A percentile compares a stretch with the other conserved stretches of the same genome.
Evolutionary conservation across 2,329 filamentous ascomycete genomes (phyloP).

Genomic region (Monascus ruber): DNA sequence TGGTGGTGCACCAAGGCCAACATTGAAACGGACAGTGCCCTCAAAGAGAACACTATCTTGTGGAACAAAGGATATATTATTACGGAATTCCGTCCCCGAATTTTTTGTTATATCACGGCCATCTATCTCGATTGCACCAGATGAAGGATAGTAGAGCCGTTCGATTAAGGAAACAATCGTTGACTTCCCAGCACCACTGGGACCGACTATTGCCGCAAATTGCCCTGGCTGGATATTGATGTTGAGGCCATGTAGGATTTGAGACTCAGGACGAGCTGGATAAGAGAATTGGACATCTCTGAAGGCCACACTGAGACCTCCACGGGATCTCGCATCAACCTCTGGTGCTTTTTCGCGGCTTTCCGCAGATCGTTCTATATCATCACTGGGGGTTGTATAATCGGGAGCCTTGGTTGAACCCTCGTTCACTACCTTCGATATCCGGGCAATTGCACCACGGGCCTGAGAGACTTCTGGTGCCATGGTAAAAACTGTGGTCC

Average conservation of each 20-base stretch:
- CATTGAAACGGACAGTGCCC: conserved; percentile 38
- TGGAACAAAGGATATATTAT: conserved; percentile 36
- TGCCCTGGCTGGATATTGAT: conserved; percentile 48
- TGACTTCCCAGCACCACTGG: conserved; percentile 56
- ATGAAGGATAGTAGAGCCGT: conserved; percentile 42
- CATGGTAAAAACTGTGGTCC: conserved; percentile 63
- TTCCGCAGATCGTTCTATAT: background rate
- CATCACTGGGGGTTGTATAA: background rate
- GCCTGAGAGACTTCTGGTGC: conserved; percentile 65
- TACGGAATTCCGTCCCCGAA: conserved; percentile 27
- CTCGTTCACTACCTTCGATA: conserved; percentile 17
- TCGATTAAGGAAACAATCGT: conserved; percentile 49
- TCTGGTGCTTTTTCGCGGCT: background rate
- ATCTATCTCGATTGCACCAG: conserved; percentile 43
- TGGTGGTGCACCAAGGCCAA: conserved; percentile 38
- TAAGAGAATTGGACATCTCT: conserved; percentile 53
- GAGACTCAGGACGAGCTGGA: conserved; percentile 47
- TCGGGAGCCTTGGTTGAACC: background rate
- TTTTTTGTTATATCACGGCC: conserved; percentile 35
- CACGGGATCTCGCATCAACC: background rate
- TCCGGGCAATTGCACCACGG: conserved; percentile 47
- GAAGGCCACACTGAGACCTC: conserved; percentile 38
- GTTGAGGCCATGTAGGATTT: conserved; percentile 46
- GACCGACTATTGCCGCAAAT: conserved; percentile 54
- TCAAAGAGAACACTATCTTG: conserved; percentile 40